Evolutionary conservation across 306 rosid genomes (phyloP).

Genomic region (Quercus agrifolia): DNA sequence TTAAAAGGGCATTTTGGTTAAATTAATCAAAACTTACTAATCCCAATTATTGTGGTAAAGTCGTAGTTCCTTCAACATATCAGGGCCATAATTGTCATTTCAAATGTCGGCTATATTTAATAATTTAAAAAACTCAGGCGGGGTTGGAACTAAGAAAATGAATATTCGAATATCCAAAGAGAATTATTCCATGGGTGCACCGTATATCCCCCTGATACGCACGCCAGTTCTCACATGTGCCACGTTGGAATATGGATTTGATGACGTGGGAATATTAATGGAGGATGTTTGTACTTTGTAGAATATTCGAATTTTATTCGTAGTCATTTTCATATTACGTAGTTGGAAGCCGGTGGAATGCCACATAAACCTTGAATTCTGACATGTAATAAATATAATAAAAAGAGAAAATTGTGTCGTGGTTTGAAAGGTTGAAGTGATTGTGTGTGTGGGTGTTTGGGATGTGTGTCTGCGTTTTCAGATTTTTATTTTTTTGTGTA

Average conservation of each 20-base stretch:
- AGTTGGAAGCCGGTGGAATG: neutral
- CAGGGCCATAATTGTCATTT: slow-evolving; percentile 14
- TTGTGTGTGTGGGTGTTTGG: too few relatives aligned
- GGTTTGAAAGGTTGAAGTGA: too few relatives aligned
- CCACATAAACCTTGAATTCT: neutral
- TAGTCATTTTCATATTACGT: neutral
- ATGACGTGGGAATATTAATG: slow-evolving; percentile 30
- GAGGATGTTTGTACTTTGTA: neutral
- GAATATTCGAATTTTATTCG: too few relatives aligned
- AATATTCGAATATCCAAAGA: slow-evolving; percentile 61
- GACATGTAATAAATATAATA: too few relatives aligned
- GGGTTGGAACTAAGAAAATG: neutral
- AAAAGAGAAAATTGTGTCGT: too few relatives aligned
- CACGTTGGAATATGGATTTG: neutral
- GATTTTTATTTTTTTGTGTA: too few relatives aligned
- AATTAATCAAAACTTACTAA: neutral
- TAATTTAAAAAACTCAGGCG: neutral
- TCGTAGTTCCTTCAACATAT: neutral
- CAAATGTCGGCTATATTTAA: neutral
- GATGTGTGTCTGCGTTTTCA: too few relatives aligned
- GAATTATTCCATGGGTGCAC: slow-evolving; percentile 44
- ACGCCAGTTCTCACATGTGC: neutral
- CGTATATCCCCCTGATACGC: slow-evolving; percentile 28
- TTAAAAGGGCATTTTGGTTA: slow-evolving; percentile 42
- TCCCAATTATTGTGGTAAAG: neutral